Base-by-base conservation (phyloP, 2,329 filamentous ascomycete species). In the Aureobasidium pullulans region DNA sequence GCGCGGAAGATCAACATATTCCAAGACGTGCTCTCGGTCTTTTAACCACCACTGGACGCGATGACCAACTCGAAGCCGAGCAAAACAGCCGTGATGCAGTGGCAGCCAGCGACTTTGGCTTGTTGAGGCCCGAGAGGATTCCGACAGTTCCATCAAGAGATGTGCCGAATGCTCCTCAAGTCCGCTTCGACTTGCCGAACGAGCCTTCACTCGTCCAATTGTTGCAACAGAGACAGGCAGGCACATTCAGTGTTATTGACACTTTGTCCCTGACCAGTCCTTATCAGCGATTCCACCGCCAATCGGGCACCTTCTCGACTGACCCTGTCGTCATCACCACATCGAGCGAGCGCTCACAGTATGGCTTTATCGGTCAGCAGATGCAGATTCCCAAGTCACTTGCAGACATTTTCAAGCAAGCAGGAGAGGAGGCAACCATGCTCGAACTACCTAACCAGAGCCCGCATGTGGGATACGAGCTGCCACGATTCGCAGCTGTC, bases 261-360 rank as follows among this genome's bases (percentile, higher is more conserved):
- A 39, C 61, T 32, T 44, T 62, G 10, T 72, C 74, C 65, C 58
- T 77, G 23, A 73, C 75, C 68, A 70, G 68, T 47, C 69, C 75
- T 16, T 63, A 62, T 13, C 73, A 76, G 49, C 57, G 61, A 1
- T 79, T 77, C 63, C 69, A 78, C 60, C 32, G 65, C 8, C 60
- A 62, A 3, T 76, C 66, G 34, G 77, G 77, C 4, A 80, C 77
- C 0, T 79, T 79, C 64, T 75, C 73, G 2, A 79, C 77, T 0
- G 67, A 74, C 46, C 42, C 60, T 31, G 36, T 52, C 6, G 40
- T 61, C 13, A 50, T 57, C 8, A 53, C 48, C 19, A 47, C 57
- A 11, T 53, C 48, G 2, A 53, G 34, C 10, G 11, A 42, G 23
- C 32, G 32, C 6, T 46, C 48, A 31, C 23, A 39, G 13, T 39